These are phyloP conservation scores for Boletus sp. DNA, from an alignment of 768 basidiomycete species.

Conservation along the genomic window DNA sequence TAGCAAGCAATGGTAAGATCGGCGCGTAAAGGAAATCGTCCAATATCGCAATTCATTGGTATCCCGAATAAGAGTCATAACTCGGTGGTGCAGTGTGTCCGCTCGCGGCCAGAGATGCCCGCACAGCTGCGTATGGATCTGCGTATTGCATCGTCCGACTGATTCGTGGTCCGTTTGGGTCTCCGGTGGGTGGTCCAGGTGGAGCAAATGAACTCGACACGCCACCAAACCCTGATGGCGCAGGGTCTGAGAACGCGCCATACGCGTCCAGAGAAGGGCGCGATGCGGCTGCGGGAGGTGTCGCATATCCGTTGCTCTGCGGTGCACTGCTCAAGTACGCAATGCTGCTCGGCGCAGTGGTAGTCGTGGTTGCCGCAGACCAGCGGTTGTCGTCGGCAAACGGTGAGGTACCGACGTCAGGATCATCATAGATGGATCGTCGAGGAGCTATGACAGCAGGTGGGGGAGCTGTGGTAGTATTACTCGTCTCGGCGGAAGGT, in stretches of 20 bases:
- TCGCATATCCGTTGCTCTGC: conserved; percentile 27
- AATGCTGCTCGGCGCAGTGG: conserved; percentile 26
- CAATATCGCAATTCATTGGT: conserved; percentile 34
- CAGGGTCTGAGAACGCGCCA: conserved; percentile 87
- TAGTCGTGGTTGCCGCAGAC: conserved; percentile 32
- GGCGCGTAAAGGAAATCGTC: conserved; percentile 8
- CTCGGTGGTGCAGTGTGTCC: conserved; percentile 42
- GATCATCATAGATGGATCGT: conserved; percentile 26
- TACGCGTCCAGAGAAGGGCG: conserved; percentile 83
- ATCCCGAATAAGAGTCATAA: conserved; percentile 55
- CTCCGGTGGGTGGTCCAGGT: conserved; percentile 27
- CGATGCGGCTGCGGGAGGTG: conserved; percentile 36
- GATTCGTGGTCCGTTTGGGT: conserved; percentile 46
- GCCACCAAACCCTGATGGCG: conserved; percentile 69
- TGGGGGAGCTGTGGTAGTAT: conserved; percentile 15
- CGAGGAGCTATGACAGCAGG: conserved; percentile 12
- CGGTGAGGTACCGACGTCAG: conserved; percentile 30
- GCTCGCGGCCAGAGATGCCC: conserved; percentile 49
- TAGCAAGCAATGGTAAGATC: conserved; percentile 9
- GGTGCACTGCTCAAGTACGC: conserved; percentile 21
- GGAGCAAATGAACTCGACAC: conserved; percentile 35
- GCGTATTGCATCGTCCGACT: conserved; percentile 95
- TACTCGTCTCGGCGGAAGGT: conserved; percentile 33
- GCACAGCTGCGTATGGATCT: conserved; percentile 82
- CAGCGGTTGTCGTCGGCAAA: conserved; percentile 59